Base-by-base conservation (phyloP, 2,329 filamentous ascomycete genomes). In the Emydomyces testavorans region DNA sequence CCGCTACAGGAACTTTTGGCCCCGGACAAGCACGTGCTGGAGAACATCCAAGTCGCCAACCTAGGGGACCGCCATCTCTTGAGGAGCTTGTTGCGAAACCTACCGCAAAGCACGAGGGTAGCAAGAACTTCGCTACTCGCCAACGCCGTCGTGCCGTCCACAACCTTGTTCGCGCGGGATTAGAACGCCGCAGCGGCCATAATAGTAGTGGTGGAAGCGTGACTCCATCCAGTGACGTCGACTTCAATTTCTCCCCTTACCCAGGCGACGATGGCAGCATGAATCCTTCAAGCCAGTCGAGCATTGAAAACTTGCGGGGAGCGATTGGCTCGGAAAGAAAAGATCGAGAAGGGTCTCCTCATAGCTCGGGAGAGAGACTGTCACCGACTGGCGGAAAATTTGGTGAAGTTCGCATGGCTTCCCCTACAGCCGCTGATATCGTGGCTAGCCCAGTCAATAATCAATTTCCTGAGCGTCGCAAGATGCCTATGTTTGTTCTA, bases 121-220 rank as follows among this genome's bases (percentile, higher is more conserved):
- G 90, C 79, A 73, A 95, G 78, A 98, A 98, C 72, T 98, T 98
- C 68, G 84, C 85, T 8, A 81, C 88, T 48, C 88, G 92, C 52
- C 89, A 93, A 60, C 87, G 92, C 51, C 87, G 90, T 54, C 88
- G 85, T 58, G 92, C 92, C 21, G 81, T 98, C 37, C 82, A 89
- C 71, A 95, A 88, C 62, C 77, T 98, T 42, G 85, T 95, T 52
- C 85, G 85, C 55, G 90, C 90, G 46, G 89, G 90, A 13, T 77
- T 92, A 53, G 86, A 88, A 61, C 85, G 92, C 51, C 86, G 90
- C 49, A 77, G 71, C 51, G 73, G 59, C 46, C 79, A 76, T 41
- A 71, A 72, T 52, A 72, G 72, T 50, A 76, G 72, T 54, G 75
- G 74, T 51, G 86, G 85, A 51, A 89, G 83, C 66, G 86, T 87